Conservation (phyloP, 805 yeast species). For the Candida maesae region DNA sequence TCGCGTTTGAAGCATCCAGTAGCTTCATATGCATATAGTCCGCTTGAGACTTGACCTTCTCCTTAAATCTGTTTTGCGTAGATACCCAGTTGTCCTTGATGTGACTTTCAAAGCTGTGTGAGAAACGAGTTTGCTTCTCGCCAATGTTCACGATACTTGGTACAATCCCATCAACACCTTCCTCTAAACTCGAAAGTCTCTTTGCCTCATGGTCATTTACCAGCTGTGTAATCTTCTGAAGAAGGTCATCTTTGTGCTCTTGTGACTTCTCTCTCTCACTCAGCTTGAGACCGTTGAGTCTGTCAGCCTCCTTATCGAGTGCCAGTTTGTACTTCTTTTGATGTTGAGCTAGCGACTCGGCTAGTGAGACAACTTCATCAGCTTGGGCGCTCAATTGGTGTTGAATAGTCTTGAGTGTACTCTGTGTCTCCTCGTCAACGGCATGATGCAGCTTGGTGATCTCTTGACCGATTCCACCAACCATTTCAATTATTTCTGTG, state of each 20-base stretch:
- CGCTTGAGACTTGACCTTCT: conserved; percentile 4
- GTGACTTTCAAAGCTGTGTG: conserved; percentile 12
- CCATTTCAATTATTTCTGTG: neutral
- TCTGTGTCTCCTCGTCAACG: conserved; percentile 2
- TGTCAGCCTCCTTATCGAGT: conserved; percentile 8
- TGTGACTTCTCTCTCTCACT: conserved; percentile 6
- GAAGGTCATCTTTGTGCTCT: conserved; percentile 7
- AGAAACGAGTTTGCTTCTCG: conserved; percentile 14
- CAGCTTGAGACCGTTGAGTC: conserved; percentile 10
- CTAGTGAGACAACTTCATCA: conserved; percentile 15
- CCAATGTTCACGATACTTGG: conserved; percentile 12
- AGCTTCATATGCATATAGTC: neutral
- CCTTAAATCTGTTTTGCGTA: conserved; percentile 15
- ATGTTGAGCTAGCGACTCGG: conserved; percentile 13
- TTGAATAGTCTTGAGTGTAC: conserved; percentile 10
- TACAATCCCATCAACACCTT: conserved; percentile 3
- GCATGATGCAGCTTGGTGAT: neutral
- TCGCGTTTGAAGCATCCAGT: conserved; percentile 13
- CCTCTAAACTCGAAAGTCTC: conserved; percentile 7
- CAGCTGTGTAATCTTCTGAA: conserved; percentile 11
- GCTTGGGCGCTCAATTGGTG: conserved; percentile 20
- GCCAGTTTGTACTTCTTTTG: conserved; percentile 12
- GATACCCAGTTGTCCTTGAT: conserved; percentile 16
- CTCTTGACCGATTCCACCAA: neutral
- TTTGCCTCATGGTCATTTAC: conserved; percentile 11